phyloP scores from a whole-genome alignment of 83 land plant species.

The Thuja plicata region DNA sequence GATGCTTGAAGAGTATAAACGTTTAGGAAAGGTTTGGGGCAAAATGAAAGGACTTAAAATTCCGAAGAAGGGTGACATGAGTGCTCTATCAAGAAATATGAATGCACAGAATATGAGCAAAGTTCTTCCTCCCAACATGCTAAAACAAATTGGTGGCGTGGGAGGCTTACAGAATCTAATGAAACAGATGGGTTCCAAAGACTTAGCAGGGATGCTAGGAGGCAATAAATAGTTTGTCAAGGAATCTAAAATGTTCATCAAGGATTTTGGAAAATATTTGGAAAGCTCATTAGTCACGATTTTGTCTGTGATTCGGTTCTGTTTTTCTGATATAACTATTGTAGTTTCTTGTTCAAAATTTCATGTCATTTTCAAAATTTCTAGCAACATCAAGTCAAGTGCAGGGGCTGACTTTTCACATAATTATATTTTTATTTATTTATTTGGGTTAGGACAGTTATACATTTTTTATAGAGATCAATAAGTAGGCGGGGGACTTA shows the following conservation, averaged over 20 bases:
- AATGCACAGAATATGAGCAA: conserved; percentile 59
- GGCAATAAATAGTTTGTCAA: conserved; percentile 2
- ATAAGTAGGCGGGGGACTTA: no score
- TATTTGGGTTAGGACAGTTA: neutral
- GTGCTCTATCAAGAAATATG: conserved; percentile 44
- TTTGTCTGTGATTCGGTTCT: neutral
- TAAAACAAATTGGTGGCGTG: conserved; percentile 51
- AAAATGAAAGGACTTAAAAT: conserved; percentile 59
- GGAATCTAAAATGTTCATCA: neutral
- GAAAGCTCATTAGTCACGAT: neutral
- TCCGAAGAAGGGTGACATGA: conserved; percentile 56
- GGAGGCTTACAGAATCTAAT: conserved; percentile 49
- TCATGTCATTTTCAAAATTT: neutral
- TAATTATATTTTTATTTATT: neutral
- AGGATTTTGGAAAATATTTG: neutral
- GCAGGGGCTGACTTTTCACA: neutral
- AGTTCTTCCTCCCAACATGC: conserved; percentile 55
- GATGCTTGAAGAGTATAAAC: conserved; percentile 50
- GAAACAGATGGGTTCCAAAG: conserved; percentile 53
- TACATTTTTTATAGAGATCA: neutral
- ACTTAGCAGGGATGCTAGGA: conserved; percentile 46
- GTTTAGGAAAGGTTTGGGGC: conserved; percentile 57
- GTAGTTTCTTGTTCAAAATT: neutral
- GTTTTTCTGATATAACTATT: neutral
- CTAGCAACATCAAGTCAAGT: neutral